Evolutionary conservation across 129 eudicot species (phyloP).

Genomic region (Apium graveolens): DNA sequence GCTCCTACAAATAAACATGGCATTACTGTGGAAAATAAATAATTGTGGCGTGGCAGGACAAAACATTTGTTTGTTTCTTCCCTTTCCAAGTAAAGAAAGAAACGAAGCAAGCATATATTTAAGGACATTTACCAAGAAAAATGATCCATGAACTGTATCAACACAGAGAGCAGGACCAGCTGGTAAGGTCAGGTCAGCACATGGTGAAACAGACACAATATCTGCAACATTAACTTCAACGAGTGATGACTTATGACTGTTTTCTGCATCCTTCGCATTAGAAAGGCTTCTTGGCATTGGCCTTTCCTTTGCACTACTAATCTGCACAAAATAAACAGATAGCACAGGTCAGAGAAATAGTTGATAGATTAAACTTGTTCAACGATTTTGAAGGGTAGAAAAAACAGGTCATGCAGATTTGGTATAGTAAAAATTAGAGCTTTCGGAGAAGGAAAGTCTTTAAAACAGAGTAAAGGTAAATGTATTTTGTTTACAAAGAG

Average conservation of each 20-base stretch:
- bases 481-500: background rate
- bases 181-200: conserved; percentile 92
- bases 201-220: conserved; percentile 63
- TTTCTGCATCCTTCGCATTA: conserved; percentile 32
- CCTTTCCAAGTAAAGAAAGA: background rate
- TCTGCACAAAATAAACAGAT: conserved; percentile 31
- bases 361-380: background rate
- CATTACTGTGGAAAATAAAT: background rate
- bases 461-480: background rate
- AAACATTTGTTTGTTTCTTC: background rate
- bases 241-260: conserved; percentile 27
- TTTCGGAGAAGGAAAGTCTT: background rate
- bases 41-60: background rate
- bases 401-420: background rate
- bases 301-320: conserved; percentile 43
- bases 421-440: background rate
- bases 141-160: conserved; percentile 60
- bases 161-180: conserved; percentile 81
- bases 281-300: conserved; percentile 32
- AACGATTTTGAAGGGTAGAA: background rate
- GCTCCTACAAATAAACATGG: background rate
- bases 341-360: background rate
- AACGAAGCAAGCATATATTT: background rate
- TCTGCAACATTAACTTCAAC: conserved; percentile 51
- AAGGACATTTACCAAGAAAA: conserved; percentile 56